Percentiles rank a stretch among this genome's conserved stretches.
Conservation (phyloP, 2,329 filamentous ascomycete genomes). For the Thelonectria discophora region DNA sequence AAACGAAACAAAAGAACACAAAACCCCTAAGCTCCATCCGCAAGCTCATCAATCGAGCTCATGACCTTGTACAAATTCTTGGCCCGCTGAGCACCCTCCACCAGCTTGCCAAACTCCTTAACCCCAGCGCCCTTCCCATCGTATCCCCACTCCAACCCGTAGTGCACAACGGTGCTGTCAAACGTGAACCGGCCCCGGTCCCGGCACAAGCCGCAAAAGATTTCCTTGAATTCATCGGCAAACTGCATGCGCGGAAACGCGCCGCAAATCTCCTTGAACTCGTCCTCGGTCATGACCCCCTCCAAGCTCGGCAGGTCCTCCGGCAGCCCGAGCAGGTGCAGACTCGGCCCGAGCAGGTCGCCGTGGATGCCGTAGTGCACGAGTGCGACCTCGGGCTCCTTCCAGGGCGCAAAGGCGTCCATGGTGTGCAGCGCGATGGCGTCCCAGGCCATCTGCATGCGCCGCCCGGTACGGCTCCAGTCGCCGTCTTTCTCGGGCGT, state of each 20-base stretch:
- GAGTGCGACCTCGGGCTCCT: conserved; percentile 4
- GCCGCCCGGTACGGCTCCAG: conserved; percentile 1
- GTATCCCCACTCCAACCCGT: conserved; percentile 6
- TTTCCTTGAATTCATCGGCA: conserved; percentile 7
- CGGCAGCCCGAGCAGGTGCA: conserved; percentile 6
- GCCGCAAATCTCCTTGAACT: conserved; percentile 3
- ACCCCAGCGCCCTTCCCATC: conserved; percentile 4
- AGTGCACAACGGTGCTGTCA: conserved; percentile 7
- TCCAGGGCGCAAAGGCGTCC: conserved; percentile 6
- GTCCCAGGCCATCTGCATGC: conserved; percentile 8
- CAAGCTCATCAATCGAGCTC: conserved; percentile 8
- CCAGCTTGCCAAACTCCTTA: conserved; percentile 3
- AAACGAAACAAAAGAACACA: not conserved
- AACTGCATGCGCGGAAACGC: conserved; percentile 3
- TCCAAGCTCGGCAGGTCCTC: not conserved
- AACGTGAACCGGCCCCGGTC: conserved; percentile 7
- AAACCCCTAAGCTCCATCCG: conserved; percentile 1
- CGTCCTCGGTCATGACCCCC: not conserved
- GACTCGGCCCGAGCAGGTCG: conserved; percentile 6
- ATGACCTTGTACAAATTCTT: conserved; percentile 4
- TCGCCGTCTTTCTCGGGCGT: conserved; percentile 6
- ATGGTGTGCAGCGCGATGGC: conserved; percentile 5
- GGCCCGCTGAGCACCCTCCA: conserved; percentile 7
- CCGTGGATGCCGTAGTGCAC: conserved; percentile 8
- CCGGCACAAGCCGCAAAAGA: conserved; percentile 4